A percentile compares a stretch with the other conserved stretches of the same genome.
Evolutionary conservation across 352 stramenopile species (phyloP).

Genomic region (Stramenopiles sp.): DNA sequence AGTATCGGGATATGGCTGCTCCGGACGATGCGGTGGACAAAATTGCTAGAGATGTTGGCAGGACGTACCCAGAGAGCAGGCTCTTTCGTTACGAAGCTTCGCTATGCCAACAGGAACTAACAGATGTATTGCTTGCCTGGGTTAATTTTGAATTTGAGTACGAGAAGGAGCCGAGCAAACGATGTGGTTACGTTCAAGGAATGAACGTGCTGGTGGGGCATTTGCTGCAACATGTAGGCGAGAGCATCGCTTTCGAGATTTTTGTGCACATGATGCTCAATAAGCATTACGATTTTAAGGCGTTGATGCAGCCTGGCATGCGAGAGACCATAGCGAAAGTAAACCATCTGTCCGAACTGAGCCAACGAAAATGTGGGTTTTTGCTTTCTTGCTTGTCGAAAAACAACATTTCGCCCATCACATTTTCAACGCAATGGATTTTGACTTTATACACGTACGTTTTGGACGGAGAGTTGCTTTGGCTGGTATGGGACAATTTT

Average conservation of each 20-base stretch:
- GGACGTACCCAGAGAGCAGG: neutral
- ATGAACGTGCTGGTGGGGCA: neutral
- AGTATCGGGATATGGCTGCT: neutral
- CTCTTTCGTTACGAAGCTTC: neutral
- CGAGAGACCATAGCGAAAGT: neutral
- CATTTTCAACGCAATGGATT: neutral
- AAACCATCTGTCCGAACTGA: neutral
- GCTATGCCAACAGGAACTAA: neutral
- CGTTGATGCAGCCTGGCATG: neutral
- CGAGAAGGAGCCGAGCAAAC: neutral
- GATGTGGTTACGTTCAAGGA: conserved; percentile 3
- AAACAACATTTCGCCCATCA: neutral
- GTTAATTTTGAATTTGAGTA: neutral
- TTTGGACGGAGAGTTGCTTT: neutral
- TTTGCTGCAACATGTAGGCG: neutral
- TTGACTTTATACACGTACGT: conserved; percentile 8
- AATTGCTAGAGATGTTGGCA: conserved; percentile 1
- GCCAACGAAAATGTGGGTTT: neutral
- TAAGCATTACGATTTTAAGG: neutral
- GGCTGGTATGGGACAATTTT: conserved; percentile 2
- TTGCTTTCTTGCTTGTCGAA: neutral
- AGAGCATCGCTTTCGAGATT: conserved; percentile 4
- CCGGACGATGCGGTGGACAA: neutral
- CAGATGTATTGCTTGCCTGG: neutral
- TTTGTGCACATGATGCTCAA: neutral